Conservation (phyloP, 2,329 filamentous ascomycete genomes). For the Penicillium oxalicum region DNA sequence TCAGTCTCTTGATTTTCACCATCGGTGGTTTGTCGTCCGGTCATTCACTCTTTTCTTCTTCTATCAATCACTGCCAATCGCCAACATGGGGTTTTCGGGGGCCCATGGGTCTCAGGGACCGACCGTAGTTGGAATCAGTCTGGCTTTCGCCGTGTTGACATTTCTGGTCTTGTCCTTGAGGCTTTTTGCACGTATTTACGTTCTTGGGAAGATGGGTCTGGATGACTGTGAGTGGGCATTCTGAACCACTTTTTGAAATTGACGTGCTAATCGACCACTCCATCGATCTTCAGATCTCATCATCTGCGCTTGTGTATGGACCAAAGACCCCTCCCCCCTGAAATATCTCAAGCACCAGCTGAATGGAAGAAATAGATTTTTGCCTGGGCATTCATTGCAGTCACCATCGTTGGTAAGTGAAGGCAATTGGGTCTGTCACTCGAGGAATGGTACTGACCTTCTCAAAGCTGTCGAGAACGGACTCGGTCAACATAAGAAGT, state of each 20-base stretch:
- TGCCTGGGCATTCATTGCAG: slow-evolving; percentile 34
- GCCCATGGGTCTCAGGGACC: slow-evolving; percentile 29
- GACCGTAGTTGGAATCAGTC: slow-evolving; percentile 29
- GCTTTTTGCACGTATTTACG: slow-evolving; percentile 37
- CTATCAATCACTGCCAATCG: neutral
- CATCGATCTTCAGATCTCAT: slow-evolving; percentile 22
- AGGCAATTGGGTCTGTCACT: neutral
- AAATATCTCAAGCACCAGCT: neutral
- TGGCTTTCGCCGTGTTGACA: slow-evolving; percentile 37
- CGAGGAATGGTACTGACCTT: neutral
- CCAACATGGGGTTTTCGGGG: slow-evolving; percentile 12
- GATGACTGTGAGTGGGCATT: slow-evolving; percentile 26
- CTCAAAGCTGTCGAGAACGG: slow-evolving; percentile 16
- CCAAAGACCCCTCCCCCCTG: neutral
- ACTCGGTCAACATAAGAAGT: slow-evolving; percentile 13
- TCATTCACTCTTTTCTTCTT: slow-evolving; percentile 1
- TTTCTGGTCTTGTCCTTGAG: slow-evolving; percentile 34
- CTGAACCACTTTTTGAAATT: neutral
- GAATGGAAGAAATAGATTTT: slow-evolving; percentile 21
- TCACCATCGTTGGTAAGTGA: slow-evolving; percentile 28
- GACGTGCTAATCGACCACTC: neutral
- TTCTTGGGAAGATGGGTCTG: slow-evolving; percentile 27
- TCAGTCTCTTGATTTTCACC: slow-evolving; percentile 1
- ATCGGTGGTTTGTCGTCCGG: neutral
- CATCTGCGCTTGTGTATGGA: slow-evolving; percentile 25